These are phyloP conservation scores for Kentomonas sorsogonicus DNA, from an alignment of 208 protist species.

Conservation along the genomic window DNA sequence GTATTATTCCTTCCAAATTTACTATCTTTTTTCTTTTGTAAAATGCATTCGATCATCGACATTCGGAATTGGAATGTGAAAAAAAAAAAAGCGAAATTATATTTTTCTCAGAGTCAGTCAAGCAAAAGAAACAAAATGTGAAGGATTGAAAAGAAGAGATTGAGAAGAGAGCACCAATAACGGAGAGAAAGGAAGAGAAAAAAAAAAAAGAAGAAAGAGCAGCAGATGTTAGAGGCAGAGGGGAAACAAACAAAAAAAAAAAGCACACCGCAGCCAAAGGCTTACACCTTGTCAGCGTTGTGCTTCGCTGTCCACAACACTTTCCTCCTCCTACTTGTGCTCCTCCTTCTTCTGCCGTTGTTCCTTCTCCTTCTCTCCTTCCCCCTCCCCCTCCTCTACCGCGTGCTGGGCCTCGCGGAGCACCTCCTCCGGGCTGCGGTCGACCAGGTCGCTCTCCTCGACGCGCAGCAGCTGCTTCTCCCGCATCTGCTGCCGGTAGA, in stretches of 20 bases:
- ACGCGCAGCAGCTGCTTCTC: constrained; percentile 20
- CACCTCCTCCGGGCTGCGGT: too few species aligned
- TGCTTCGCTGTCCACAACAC: not conserved
- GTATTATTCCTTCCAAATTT: not conserved
- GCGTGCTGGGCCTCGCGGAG: constrained; percentile 14
- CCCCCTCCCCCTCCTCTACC: not conserved
- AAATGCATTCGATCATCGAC: not conserved
- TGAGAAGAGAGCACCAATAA: not conserved
- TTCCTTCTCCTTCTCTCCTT: constrained; percentile 5
- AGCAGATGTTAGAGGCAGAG: too few species aligned
- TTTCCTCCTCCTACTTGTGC: not conserved
- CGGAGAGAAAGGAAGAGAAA: constrained; percentile 2
- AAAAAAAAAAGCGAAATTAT: not conserved
- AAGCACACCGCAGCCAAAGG: constrained; percentile 5
- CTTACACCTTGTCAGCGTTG: not conserved
- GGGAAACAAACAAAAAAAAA: constrained; percentile 5
- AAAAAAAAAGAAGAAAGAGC: too few species aligned
- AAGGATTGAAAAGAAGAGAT: not conserved
- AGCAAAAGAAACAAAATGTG: not conserved
- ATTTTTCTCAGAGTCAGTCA: too few species aligned
- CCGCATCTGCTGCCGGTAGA: constrained; percentile 83
- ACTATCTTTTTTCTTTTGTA: not conserved
- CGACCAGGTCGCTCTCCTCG: constrained; percentile 7
- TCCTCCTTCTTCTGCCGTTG: not conserved
- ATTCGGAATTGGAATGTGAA: not conserved